These are phyloP conservation scores for Candida gigantensis DNA, from an alignment of 1,139 yeast genomes.

Conservation along the genomic window DNA sequence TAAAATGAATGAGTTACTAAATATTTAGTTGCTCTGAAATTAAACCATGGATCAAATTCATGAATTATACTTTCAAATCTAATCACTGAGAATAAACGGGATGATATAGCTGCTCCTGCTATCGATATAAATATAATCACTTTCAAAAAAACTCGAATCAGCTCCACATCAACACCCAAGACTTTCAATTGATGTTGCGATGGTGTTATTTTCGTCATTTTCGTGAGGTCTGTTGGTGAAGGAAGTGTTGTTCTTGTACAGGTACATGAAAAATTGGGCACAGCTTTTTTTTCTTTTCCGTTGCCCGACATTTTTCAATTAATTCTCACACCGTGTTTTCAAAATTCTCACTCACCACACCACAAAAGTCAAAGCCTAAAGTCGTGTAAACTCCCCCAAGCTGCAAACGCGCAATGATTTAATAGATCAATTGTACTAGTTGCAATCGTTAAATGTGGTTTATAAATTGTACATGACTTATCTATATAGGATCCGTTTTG, in stretches of 20 bases:
- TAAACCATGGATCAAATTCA: slow-evolving; percentile 99
- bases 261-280: background rate
- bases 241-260: no score
- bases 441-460: no score
- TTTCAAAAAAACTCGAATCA: slow-evolving; percentile 54
- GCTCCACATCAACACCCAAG: slow-evolving; percentile 40
- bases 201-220: background rate
- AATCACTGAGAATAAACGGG: slow-evolving; percentile 78
- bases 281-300: background rate
- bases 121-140: slow-evolving; percentile 67
- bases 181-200: slow-evolving; percentile 23
- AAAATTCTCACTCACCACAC: no score
- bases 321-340: background rate
- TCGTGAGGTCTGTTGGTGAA: no score
- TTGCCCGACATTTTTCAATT: background rate
- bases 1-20: slow-evolving; percentile 81
- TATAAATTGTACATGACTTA: no score
- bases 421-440: no score
- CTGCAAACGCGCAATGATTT: no score
- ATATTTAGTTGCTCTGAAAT: slow-evolving; percentile 91
- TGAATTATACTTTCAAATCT: slow-evolving; percentile 95
- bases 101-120: slow-evolving; percentile 88
- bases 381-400: no score
- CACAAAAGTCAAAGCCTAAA: no score
- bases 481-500: no score